These are phyloP conservation scores for Arthrobotrys sphaeroides DNA, from an alignment of 2,329 filamentous ascomycete species.

Conservation along the genomic window DNA sequence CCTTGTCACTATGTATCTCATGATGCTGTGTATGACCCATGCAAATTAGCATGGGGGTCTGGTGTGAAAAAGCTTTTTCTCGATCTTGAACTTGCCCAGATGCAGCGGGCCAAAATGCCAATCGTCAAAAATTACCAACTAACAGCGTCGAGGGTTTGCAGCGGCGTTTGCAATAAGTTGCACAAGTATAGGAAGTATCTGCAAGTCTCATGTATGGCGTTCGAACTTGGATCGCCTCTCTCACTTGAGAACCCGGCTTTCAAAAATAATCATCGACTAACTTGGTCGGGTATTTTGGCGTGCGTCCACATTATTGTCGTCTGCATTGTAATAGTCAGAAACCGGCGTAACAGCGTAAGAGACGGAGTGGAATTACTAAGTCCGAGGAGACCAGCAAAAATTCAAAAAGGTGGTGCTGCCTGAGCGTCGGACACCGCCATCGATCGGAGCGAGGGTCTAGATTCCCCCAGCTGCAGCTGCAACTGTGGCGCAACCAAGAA, in stretches of 20 bases:
- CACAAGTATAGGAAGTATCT: constrained; percentile 52
- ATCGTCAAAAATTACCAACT: constrained; percentile 28
- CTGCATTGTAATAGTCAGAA: too few relatives aligned
- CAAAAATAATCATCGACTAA: constrained; percentile 8
- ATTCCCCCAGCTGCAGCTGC: constrained; percentile 34
- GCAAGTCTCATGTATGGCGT: constrained; percentile 51
- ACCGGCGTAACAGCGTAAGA: not conserved
- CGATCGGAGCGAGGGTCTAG: constrained; percentile 48
- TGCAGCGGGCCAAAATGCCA: constrained; percentile 31
- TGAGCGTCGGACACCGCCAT: constrained; percentile 47
- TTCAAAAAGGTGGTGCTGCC: constrained; percentile 9
- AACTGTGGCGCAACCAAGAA: constrained; percentile 40
- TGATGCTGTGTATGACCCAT: constrained; percentile 46
- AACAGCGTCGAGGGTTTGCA: constrained; percentile 29
- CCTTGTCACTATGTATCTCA: constrained; percentile 40
- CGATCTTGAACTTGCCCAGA: constrained; percentile 43
- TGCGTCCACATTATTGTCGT: constrained; percentile 16
- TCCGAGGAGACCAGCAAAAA: constrained; percentile 31
- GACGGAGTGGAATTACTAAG: constrained; percentile 27
- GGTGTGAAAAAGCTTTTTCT: constrained; percentile 30
- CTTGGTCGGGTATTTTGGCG: constrained; percentile 30
- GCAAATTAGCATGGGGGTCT: constrained; percentile 18
- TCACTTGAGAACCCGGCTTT: constrained; percentile 30
- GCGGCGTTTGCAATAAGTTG: constrained; percentile 19
- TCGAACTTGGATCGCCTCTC: constrained; percentile 9